Percentiles rank a stretch among this genome's conserved stretches.
Evolutionary conservation across 1,284 basidiomycete species (phyloP).

Genomic region (Melanopsichium pennsylvanicum): DNA sequence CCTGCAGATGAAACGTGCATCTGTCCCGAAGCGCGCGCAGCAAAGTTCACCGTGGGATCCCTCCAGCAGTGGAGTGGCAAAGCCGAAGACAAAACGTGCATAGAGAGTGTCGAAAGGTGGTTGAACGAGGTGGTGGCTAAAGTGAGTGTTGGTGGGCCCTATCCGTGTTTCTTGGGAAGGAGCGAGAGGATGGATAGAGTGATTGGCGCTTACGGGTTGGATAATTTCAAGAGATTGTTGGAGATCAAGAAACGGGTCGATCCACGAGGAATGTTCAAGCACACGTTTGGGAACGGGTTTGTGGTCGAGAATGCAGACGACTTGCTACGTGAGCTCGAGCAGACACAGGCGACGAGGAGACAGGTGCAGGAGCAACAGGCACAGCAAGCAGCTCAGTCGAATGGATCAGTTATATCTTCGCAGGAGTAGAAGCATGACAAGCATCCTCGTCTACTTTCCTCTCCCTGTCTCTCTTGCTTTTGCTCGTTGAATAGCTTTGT

Average conservation of each 20-base stretch:
- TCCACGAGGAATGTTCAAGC: slow-evolving; percentile 46
- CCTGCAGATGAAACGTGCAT: slow-evolving; percentile 71
- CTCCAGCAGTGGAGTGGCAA: slow-evolving; percentile 90
- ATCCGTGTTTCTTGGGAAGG: slow-evolving; percentile 54
- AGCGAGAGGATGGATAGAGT: slow-evolving; percentile 46
- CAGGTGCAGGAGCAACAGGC: slow-evolving; percentile 20
- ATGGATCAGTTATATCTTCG: slow-evolving; percentile 8
- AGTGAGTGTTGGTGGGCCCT: slow-evolving; percentile 51
- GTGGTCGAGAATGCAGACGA: slow-evolving; percentile 22
- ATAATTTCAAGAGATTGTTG: slow-evolving; percentile 46
- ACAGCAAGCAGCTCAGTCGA: slow-evolving; percentile 16
- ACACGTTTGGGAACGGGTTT: slow-evolving; percentile 49
- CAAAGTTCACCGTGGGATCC: slow-evolving; percentile 83
- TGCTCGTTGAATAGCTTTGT: too few species aligned
- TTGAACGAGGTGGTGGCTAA: slow-evolving; percentile 44
- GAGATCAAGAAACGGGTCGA: slow-evolving; percentile 51
- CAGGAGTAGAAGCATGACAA: slow-evolving; percentile 11
- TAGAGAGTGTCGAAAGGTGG: slow-evolving; percentile 77
- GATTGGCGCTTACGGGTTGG: slow-evolving; percentile 44
- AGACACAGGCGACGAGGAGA: slow-evolving; percentile 8
- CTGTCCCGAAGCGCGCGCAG: slow-evolving; percentile 78
- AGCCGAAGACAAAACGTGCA: slow-evolving; percentile 78
- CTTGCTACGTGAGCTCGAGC: slow-evolving; percentile 24
- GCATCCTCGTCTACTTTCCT: not conserved
- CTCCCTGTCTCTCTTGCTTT: too few species aligned